Conservation (phyloP, 139 green algal species). For the Coccomyxa sp. region DNA sequence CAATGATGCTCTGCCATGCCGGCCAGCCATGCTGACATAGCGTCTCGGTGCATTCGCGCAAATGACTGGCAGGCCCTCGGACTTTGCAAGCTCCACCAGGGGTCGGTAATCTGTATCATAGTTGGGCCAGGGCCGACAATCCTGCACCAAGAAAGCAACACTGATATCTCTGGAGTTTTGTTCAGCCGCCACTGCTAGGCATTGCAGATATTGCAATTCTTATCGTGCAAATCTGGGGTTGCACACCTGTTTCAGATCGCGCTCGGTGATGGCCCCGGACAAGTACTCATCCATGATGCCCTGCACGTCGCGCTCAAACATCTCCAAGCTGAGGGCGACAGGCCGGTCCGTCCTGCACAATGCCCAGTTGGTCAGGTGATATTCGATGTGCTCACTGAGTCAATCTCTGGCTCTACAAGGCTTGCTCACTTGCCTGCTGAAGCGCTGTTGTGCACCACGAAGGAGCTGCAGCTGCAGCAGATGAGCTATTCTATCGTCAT, state of each 20-base stretch:
- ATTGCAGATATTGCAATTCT: not conserved
- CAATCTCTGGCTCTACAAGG: not conserved
- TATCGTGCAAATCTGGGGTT: not conserved
- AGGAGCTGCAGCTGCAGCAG: not conserved
- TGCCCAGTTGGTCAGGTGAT: too few species aligned
- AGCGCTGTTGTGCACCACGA: not conserved
- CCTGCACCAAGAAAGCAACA: conserved; percentile 12
- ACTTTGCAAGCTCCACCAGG: conserved; percentile 25
- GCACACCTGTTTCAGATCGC: conserved; percentile 19
- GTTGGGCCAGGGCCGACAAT: conserved; percentile 35
- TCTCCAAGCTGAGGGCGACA: conserved; percentile 40
- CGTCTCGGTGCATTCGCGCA: conserved; percentile 44
- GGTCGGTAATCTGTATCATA: conserved; percentile 32
- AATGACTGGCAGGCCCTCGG: conserved; percentile 21
- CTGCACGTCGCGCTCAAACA: conserved; percentile 55
- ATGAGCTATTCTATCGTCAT: not conserved
- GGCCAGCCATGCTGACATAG: conserved; percentile 32
- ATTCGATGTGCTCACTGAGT: too few species aligned
- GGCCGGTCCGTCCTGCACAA: not conserved
- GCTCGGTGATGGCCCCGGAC: conserved; percentile 12
- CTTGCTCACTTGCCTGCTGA: not conserved
- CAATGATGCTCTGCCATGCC: conserved; percentile 22
- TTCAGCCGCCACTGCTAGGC: not conserved
- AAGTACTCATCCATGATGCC: conserved; percentile 43
- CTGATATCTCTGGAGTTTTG: not conserved